These are phyloP conservation scores for Cocos nucifera DNA, from an alignment of 176 grass and related monocot genomes.

Conservation along the genomic window DNA sequence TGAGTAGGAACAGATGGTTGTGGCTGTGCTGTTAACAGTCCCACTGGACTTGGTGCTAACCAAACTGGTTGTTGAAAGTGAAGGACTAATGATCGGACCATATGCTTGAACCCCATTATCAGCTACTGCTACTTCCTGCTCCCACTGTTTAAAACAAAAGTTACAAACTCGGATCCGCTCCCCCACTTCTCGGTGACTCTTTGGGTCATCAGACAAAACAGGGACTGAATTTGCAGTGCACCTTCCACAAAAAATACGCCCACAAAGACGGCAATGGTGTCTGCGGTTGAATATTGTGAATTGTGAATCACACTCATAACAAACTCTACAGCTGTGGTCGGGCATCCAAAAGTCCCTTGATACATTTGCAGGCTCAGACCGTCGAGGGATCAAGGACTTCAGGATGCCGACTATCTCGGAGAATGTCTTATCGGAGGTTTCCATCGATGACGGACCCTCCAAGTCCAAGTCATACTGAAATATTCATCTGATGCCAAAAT, in stretches of 20 bases:
- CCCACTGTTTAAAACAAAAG: conserved; percentile 79
- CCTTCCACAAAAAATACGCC: conserved; percentile 84
- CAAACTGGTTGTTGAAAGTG: conserved; percentile 45
- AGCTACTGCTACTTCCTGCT: conserved; percentile 50
- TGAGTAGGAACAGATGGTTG: conserved; percentile 37
- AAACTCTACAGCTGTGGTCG: conserved; percentile 77
- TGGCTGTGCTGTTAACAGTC: conserved; percentile 38
- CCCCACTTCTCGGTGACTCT: conserved; percentile 34
- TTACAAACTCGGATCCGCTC: conserved; percentile 70
- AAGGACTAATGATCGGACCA: conserved; percentile 29
- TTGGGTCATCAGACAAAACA: conserved; percentile 27
- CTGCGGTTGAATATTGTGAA: conserved; percentile 89
- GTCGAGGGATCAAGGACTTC: conserved; percentile 60
- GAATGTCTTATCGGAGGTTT: conserved; percentile 41
- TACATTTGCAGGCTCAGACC: conserved; percentile 61
- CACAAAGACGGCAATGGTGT: conserved; percentile 93
- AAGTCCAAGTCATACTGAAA: not conserved
- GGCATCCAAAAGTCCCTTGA: conserved; percentile 96
- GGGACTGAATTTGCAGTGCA: conserved; percentile 73
- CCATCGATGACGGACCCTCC: conserved; percentile 36
- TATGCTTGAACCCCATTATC: conserved; percentile 15
- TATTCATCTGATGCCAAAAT: not conserved
- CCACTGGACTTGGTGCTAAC: conserved; percentile 53
- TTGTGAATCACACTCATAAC: conserved; percentile 67
- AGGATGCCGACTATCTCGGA: conserved; percentile 54